Base-by-base conservation (phyloP, 768 basidiomycete genomes). In the Trametes sanguinea region DNA sequence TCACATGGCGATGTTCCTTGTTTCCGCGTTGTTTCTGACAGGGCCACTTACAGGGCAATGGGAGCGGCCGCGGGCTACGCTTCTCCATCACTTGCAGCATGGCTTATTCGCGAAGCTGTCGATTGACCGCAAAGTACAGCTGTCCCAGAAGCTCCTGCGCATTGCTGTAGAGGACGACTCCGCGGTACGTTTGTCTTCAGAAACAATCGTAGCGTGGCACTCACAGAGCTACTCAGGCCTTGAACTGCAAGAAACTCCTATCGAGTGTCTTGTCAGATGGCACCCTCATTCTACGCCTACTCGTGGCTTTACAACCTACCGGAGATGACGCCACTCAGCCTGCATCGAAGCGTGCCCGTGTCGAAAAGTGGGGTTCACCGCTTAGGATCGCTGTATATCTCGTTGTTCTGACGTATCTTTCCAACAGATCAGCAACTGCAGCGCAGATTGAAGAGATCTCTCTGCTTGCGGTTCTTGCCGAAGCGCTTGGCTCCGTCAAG, bases 341-440 rank as follows among this genome's bases (percentile, higher is more conserved):
- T 13, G 81, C 83, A 1, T 79, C 76, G 48, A 95, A 95, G 75
- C 83, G 90, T 17, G 77, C 80, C 9, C 91, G 86, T 69, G 71
- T 85, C 6, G 76, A 83, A 8, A 78, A 77, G 89, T 90, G 66
- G 35, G 81, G 51, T 1, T 0, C 11, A n/a, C 29, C 17, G 2
- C 10, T 9, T 27, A 0, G n/a, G 2, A 22, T 2, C 1, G 32
- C 6, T 16, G 3, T 9, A 2, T 13, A 16, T 17, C 29, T 22
- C 22, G 22, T 22, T 22, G 22, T 22, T 22, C 14, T 30, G 2
- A 7, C 33, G 51, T 39, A 37, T 45, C 14, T 37, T 17, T 32
- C 4, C 30, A 37, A 4, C 13, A 63, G 63, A 22, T 40, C 54
- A 7, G 52, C 54, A 3, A 43, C 13, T 29, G 75, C 76, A 17